phyloP scores from a whole-genome alignment of 768 basidiomycete genomes.

The Amanita brunnescens region DNA sequence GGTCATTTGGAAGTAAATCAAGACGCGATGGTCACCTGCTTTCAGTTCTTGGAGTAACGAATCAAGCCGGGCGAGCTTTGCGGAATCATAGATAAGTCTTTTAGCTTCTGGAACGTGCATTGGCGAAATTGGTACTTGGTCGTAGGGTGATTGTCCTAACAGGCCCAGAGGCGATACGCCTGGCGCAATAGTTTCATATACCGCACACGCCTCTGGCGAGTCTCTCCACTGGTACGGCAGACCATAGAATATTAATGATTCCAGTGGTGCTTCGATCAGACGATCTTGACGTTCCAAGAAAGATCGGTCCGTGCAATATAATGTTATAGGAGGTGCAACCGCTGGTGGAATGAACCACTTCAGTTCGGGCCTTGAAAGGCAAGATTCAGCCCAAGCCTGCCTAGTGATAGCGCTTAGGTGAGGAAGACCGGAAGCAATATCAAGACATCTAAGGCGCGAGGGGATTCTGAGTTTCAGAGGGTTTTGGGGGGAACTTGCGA shows the following conservation, averaged over 20 bases:
- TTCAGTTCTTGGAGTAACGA: slow-evolving; percentile 86
- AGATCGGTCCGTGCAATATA: slow-evolving; percentile 66
- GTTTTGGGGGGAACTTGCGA: slow-evolving; percentile 20
- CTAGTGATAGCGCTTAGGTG: slow-evolving; percentile 52
- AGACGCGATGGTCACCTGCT: slow-evolving; percentile 82
- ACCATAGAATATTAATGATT: slow-evolving; percentile 76
- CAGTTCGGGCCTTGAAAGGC: slow-evolving; percentile 68
- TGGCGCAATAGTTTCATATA: slow-evolving; percentile 44
- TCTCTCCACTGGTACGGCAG: slow-evolving; percentile 62
- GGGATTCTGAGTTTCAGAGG: not conserved
- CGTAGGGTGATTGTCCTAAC: slow-evolving; percentile 49
- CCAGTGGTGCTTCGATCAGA: slow-evolving; percentile 58
- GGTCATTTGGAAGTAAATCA: slow-evolving; percentile 99
- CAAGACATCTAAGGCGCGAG: slow-evolving; percentile 12
- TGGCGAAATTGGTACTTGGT: slow-evolving; percentile 71
- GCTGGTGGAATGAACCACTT: slow-evolving; percentile 83
- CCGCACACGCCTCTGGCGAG: slow-evolving; percentile 38
- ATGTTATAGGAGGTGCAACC: slow-evolving; percentile 74
- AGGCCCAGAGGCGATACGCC: slow-evolving; percentile 61
- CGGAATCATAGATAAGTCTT: slow-evolving; percentile 91
- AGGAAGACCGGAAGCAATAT: slow-evolving; percentile 37
- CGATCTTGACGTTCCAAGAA: slow-evolving; percentile 66
- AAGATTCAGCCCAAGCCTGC: slow-evolving; percentile 63
- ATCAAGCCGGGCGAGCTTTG: slow-evolving; percentile 90
- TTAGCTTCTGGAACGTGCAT: slow-evolving; percentile 96